Percentiles rank a stretch among this genome's conserved stretches.
phyloP scores from a whole-genome alignment of 2,329 filamentous ascomycete genomes.

The Beauveria varroae region DNA sequence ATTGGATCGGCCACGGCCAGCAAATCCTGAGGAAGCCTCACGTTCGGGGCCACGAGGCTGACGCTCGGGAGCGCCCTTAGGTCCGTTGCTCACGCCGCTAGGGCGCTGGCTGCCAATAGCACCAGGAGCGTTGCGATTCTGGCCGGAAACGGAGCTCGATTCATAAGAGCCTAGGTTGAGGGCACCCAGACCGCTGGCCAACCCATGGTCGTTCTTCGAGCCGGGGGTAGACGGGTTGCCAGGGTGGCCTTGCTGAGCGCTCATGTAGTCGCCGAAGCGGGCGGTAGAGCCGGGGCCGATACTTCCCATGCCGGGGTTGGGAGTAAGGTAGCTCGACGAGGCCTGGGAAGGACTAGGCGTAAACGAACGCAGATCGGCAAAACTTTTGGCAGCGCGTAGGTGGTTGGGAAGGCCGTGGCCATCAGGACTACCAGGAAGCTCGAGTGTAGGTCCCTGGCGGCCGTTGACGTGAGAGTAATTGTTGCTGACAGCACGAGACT shows the following conservation, averaged over 20 bases:
- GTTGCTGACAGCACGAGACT: conserved; percentile 55
- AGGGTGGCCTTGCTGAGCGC: conserved; percentile 27
- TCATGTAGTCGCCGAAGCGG: conserved; percentile 40
- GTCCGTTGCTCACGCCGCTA: conserved; percentile 32
- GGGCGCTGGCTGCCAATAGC: conserved; percentile 61
- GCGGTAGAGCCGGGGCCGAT: conserved; percentile 34
- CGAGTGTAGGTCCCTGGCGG: conserved; percentile 77
- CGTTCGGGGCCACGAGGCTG: conserved; percentile 59
- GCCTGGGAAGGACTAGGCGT: conserved; percentile 85
- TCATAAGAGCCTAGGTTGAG: conserved; percentile 47
- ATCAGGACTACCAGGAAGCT: conserved; percentile 74
- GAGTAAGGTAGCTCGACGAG: conserved; percentile 66
- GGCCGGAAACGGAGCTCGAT: conserved; percentile 27
- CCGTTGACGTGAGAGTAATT: conserved; percentile 67
- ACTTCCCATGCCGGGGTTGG: conserved; percentile 43
- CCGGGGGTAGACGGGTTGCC: conserved; percentile 31
- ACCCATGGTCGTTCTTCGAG: conserved; percentile 29
- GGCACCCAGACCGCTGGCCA: conserved; percentile 42
- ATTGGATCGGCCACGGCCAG: conserved; percentile 45
- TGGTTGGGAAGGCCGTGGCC: conserved; percentile 60
- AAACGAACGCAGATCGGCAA: conserved; percentile 89
- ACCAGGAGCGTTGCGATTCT: conserved; percentile 44
- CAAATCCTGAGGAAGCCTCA: conserved; percentile 48
- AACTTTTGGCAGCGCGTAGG: conserved; percentile 89
- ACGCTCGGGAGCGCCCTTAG: conserved; percentile 46